A percentile compares a stretch with the other conserved stretches of the same genome.
phyloP scores from a whole-genome alignment of 106 monocot genomes.

The Phalaenopsis equestris region DNA sequence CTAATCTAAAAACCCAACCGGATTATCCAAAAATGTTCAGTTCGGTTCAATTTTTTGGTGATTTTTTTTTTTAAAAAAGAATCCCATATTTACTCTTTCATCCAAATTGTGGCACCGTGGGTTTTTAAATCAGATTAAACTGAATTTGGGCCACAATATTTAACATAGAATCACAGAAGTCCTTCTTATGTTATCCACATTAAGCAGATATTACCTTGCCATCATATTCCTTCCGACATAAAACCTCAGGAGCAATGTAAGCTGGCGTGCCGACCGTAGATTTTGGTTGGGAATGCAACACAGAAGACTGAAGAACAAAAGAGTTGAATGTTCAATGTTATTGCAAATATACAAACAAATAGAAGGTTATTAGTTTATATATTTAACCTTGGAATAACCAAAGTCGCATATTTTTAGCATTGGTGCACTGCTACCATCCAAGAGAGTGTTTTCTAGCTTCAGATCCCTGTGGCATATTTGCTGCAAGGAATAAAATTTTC shows the following conservation, averaged over 20 bases:
- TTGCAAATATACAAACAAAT: neutral
- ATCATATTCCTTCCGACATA: constrained; percentile 71
- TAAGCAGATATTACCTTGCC: constrained; percentile 39
- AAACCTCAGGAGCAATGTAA: constrained; percentile 78
- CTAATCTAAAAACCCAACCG: too few species aligned
- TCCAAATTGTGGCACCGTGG: too few species aligned
- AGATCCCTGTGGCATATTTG: constrained; percentile 83
- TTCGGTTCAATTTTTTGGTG: neutral
- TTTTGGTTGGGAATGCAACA: constrained; percentile 82
- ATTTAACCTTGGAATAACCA: constrained; percentile 72
- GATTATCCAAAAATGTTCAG: too few species aligned
- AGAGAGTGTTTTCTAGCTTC: constrained; percentile 72
- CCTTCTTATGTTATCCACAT: neutral
- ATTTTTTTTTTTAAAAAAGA: too few species aligned
- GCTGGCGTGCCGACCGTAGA: constrained; percentile 83
- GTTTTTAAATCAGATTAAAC: too few species aligned
- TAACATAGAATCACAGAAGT: neutral
- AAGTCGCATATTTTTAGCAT: constrained; percentile 82
- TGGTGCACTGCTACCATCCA: constrained; percentile 65
- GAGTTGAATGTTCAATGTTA: neutral
- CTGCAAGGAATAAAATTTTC: constrained; percentile 18
- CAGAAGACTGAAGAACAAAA: constrained; percentile 34
- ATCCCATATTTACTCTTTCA: too few species aligned
- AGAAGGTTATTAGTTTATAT: neutral
- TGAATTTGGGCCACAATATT: too few species aligned